These are phyloP conservation scores for Candida golubevii DNA, from an alignment of 805 yeast species.

Conservation along the genomic window DNA sequence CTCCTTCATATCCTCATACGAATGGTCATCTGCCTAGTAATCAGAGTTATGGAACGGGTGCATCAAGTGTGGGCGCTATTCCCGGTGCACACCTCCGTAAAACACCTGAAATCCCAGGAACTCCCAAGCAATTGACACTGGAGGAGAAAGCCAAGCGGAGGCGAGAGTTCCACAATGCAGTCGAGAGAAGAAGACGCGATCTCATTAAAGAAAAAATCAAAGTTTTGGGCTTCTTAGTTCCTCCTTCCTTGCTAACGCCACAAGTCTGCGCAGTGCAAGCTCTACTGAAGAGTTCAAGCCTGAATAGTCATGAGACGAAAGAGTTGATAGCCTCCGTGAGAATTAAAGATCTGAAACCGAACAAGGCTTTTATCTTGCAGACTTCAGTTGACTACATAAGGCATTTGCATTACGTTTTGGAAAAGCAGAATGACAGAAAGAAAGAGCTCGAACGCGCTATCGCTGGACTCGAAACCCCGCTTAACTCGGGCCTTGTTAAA, in stretches of 20 bases:
- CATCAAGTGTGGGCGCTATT: constrained; percentile 6
- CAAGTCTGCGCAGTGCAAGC: constrained; percentile 40
- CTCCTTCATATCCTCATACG: constrained; percentile 3
- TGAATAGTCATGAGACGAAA: constrained; percentile 29
- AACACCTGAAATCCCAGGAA: constrained; percentile 14
- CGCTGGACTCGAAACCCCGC: constrained; percentile 4
- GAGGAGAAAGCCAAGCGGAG: constrained; percentile 75
- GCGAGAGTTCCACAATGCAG: constrained; percentile 90
- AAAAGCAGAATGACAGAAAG: constrained; percentile 49
- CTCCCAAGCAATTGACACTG: constrained; percentile 42
- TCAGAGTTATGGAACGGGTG: constrained; percentile 5
- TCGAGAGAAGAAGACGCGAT: constrained; percentile 88
- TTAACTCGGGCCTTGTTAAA: neutral
- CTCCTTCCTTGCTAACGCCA: constrained; percentile 61
- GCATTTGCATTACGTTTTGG: constrained; percentile 58
- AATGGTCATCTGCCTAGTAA: constrained; percentile 4
- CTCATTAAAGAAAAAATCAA: constrained; percentile 83
- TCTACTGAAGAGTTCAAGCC: constrained; percentile 31
- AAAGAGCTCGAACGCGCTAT: constrained; percentile 32
- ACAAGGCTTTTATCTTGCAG: constrained; percentile 72
- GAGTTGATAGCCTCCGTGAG: constrained; percentile 37
- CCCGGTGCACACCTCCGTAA: constrained; percentile 5
- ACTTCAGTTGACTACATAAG: constrained; percentile 77
- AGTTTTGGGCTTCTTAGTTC: constrained; percentile 76
- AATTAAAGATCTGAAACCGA: constrained; percentile 69